Conservation (phyloP, 78 protist species). For the Polysphondylium violaceum region DNA sequence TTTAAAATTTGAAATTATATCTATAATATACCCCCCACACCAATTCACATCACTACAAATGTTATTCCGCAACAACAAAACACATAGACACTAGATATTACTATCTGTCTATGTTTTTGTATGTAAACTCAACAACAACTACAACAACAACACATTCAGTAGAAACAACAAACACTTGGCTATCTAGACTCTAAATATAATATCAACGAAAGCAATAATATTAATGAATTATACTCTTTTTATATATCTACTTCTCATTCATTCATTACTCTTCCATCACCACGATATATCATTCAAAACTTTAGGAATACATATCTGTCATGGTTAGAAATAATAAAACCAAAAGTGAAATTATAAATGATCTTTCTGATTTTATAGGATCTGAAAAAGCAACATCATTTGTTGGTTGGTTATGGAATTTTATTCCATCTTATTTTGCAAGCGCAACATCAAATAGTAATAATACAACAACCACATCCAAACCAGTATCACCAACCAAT, state of each 20-base stretch:
- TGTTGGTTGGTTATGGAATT: constrained; percentile 62
- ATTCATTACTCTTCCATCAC: neutral
- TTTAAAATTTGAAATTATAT: neutral
- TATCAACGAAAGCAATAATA: no score
- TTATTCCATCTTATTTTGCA: constrained; percentile 22
- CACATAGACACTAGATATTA: no score
- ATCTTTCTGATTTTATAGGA: constrained; percentile 39
- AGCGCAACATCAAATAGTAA: neutral
- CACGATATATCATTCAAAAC: neutral
- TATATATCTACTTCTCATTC: neutral
- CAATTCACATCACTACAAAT: no score
- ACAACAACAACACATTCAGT: no score
- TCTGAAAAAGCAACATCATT: constrained; percentile 45
- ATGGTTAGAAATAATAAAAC: constrained; percentile 76
- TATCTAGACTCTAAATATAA: no score
- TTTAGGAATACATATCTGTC: constrained; percentile 70
- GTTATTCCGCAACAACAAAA: no score
- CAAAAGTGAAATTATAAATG: constrained; percentile 26
- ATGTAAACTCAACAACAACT: no score
- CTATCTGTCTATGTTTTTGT: no score
- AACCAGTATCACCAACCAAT: neutral
- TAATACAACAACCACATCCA: neutral
- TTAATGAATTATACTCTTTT: neutral
- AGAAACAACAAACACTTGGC: no score
- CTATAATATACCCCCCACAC: no score